Evolutionary conservation across 1,284 basidiomycete species (phyloP), one percentile per base, ranked within the genome.

Genomic region (Marasmius fiardii): DNA sequence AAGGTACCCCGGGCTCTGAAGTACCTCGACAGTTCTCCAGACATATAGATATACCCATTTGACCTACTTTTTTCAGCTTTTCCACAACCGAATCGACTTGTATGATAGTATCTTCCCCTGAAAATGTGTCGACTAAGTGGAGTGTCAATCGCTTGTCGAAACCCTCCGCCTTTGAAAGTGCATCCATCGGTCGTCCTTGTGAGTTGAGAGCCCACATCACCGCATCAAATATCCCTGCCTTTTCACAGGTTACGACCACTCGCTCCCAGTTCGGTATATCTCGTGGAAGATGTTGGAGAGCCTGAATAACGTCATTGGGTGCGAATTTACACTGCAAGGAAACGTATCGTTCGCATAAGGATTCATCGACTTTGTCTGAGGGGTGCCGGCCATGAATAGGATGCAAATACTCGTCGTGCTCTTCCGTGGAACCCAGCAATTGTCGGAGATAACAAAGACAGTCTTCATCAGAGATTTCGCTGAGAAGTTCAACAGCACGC

Each of bases 161-260:
- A 0, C 65, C 65, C 39, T 86, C 85, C 0, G 87, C 80, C 59
- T 86, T 90, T 37, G 74, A 68, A 31, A 97, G 78, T 3, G 93
- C 91, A 26, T 79, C 78, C 34, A 74, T 72, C 1, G 88, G 81
- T 50, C 83, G 75, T 0, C 88, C 90, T 23, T 74, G 75, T 58
- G 80, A 79, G 64, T 94, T 83, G 50, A 89, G 71, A 1, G 86
- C 80, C 95, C 95, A 98, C 2, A 98, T 74, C 21, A 91, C 85
- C 2, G 88, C 92, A 58, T 93, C 87, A 62, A 82, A 89, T 5
- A 86, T 83, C 34, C 77, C 75, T 26, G 79, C 76, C 5, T 77
- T 71, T 68, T 95, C 89, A 64, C 90, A 95, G 3, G 83, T 79
- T 7, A 73, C 71, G 1, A 85, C 71, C 4, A 90, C 77, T 10